phyloP scores from a whole-genome alignment of 805 yeast genomes.

The Metschnikowia vanudenii region DNA sequence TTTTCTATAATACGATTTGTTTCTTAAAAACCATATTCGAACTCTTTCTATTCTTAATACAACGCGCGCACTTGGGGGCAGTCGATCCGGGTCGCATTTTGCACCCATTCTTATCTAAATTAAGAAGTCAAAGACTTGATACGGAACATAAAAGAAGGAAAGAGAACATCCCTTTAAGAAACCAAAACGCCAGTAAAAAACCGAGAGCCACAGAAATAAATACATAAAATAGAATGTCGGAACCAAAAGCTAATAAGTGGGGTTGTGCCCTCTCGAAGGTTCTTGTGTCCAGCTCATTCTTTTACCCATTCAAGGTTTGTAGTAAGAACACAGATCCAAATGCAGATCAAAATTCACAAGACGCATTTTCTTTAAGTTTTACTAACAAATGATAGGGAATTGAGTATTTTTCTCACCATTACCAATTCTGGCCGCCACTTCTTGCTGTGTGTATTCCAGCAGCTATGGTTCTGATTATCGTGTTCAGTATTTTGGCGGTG shows the following conservation, averaged over 20 bases:
- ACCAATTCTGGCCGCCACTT: conserved; percentile 48
- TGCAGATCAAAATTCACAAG: too few species aligned
- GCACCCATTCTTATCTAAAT: neutral
- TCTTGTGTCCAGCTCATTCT: neutral
- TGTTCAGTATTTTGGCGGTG: conserved; percentile 36
- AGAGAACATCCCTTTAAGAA: too few species aligned
- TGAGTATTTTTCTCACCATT: conserved; percentile 25
- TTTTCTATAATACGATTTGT: too few species aligned
- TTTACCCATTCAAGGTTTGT: conserved; percentile 1
- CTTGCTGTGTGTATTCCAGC: conserved; percentile 48
- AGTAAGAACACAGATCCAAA: too few species aligned
- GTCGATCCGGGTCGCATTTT: neutral
- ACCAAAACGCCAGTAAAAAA: too few species aligned
- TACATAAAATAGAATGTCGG: neutral
- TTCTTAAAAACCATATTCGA: too few species aligned
- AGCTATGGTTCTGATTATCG: conserved; percentile 34
- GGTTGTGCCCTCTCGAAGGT: neutral
- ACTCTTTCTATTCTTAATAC: too few species aligned
- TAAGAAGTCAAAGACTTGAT: too few species aligned
- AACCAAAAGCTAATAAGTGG: neutral
- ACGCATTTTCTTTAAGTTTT: neutral
- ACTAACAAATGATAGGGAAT: conserved; percentile 10
- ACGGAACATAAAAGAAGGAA: too few species aligned
- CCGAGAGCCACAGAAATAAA: too few species aligned
- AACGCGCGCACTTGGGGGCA: too few species aligned